Evolutionary conservation across 805 yeast genomes (phyloP).

Genomic region (Candida lessepsii): DNA sequence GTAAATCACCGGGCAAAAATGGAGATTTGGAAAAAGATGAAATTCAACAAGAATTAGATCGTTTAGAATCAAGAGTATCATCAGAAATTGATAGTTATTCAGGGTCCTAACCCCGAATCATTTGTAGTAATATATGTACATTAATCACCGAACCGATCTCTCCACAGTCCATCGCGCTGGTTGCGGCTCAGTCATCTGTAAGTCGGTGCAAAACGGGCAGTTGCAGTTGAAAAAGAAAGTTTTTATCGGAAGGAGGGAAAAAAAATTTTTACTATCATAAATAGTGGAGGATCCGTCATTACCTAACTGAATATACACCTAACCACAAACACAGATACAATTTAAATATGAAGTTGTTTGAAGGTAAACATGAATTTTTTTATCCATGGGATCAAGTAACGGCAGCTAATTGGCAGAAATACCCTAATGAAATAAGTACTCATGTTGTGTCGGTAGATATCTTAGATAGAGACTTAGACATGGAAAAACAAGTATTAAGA

Average conservation of each 20-base stretch:
- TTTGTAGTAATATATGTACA: too few relatives aligned
- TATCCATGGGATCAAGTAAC: constrained; percentile 95
- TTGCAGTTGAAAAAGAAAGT: constrained; percentile 10
- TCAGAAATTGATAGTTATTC: not conserved
- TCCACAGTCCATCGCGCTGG: too few relatives aligned
- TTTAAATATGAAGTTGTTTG: constrained; percentile 70
- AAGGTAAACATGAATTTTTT: constrained; percentile 63
- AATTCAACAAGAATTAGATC: not conserved
- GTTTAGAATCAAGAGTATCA: not conserved
- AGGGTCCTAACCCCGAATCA: too few relatives aligned
- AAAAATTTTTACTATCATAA: constrained; percentile 2
- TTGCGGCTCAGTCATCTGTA: not conserved
- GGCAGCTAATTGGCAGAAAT: constrained; percentile 94
- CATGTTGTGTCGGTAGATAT: constrained; percentile 95
- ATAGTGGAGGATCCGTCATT: not conserved
- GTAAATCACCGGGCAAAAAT: not conserved
- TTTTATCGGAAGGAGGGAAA: constrained; percentile 1
- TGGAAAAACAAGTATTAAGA: constrained; percentile 48
- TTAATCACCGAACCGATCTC: too few relatives aligned
- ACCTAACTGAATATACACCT: not conserved
- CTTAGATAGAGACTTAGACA: constrained; percentile 65
- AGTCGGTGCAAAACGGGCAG: constrained; percentile 7
- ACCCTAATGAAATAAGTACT: constrained; percentile 90
- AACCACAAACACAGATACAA: constrained; percentile 4
- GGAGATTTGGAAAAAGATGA: not conserved